These are phyloP conservation scores for Shiraia bambusicola DNA, from an alignment of 2,329 filamentous ascomycete genomes.

Conservation along the genomic window DNA sequence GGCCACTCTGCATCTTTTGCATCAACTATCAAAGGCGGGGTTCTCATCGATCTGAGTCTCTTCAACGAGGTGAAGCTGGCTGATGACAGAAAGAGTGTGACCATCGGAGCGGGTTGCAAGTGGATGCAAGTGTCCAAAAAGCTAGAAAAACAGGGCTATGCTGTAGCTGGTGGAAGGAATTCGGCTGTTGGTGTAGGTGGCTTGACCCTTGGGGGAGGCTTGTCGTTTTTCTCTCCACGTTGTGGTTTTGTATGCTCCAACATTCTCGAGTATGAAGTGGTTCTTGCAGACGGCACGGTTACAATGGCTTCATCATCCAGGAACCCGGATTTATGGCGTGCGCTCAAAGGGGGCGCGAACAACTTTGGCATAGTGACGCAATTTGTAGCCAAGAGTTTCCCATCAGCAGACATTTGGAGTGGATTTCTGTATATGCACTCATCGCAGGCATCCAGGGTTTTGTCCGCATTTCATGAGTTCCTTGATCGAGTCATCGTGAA, in stretches of 20 bases:
- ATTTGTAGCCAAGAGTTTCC: slow-evolving; percentile 22
- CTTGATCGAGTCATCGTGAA: slow-evolving; percentile 6
- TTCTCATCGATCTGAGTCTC: slow-evolving; percentile 19
- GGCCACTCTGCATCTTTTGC: slow-evolving; percentile 38
- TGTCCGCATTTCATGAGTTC: slow-evolving; percentile 12
- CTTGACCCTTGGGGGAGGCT: slow-evolving; percentile 40
- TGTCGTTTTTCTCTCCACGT: slow-evolving; percentile 37
- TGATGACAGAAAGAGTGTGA: slow-evolving; percentile 8
- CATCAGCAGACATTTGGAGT: slow-evolving; percentile 35
- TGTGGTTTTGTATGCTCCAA: slow-evolving; percentile 39
- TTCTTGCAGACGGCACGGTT: slow-evolving; percentile 40
- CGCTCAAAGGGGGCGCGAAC: slow-evolving; percentile 40
- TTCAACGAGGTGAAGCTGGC: slow-evolving; percentile 14
- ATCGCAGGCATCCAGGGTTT: slow-evolving; percentile 10
- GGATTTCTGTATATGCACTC: slow-evolving; percentile 28
- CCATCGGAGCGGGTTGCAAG: slow-evolving; percentile 21
- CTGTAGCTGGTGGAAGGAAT: slow-evolving; percentile 26
- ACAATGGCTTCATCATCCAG: slow-evolving; percentile 28
- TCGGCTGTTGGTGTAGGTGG: slow-evolving; percentile 33
- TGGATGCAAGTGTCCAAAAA: slow-evolving; percentile 20
- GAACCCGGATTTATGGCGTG: slow-evolving; percentile 33
- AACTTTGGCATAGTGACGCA: slow-evolving; percentile 44
- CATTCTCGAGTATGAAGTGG: slow-evolving; percentile 38
- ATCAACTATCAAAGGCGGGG: slow-evolving; percentile 23
- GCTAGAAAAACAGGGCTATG: slow-evolving; percentile 18